These are phyloP conservation scores for Didymella arachidicola DNA, from an alignment of 2,329 filamentous ascomycete species.

Conservation along the genomic window DNA sequence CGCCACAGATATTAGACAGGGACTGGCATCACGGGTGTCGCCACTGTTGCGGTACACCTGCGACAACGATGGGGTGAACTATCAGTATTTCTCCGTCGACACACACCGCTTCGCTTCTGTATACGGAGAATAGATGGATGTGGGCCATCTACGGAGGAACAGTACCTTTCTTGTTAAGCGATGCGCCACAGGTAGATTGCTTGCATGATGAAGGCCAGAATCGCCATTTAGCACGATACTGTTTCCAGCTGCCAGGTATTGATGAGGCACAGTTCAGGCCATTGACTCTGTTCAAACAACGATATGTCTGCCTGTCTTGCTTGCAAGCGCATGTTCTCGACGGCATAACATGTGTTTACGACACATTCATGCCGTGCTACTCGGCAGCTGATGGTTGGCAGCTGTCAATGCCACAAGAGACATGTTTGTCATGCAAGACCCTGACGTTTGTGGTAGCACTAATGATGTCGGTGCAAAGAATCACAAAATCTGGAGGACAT, in stretches of 20 bases:
- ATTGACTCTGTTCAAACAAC: conserved; percentile 5
- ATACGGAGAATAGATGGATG: conserved; percentile 13
- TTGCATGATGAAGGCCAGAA: conserved; percentile 15
- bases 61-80: conserved; percentile 3
- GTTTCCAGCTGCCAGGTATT: conserved; percentile 9
- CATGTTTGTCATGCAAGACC: conserved; percentile 16
- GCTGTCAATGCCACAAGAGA: conserved; percentile 13
- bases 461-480: conserved; percentile 7
- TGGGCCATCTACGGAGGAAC: conserved; percentile 14
- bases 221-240: conserved; percentile 4
- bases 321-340: conserved; percentile 3
- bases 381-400: conserved; percentile 12
- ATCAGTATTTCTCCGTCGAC: conserved; percentile 3
- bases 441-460: conserved; percentile 3
- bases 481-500: not conserved
- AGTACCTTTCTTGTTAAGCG: conserved; percentile 12
- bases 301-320: not conserved
- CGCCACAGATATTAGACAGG: not conserved
- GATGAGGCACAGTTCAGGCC: conserved; percentile 19
- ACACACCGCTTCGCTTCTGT: conserved; percentile 17
- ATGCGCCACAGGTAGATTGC: conserved; percentile 18
- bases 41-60: conserved; percentile 4
- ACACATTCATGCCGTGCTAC: conserved; percentile 15
- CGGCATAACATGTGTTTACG: conserved; percentile 13
- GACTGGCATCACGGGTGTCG: conserved; percentile 6